Evolutionary conservation across 148 eudicot genomes (phyloP).

Genomic region (Tetragonia tetragonoides): DNA sequence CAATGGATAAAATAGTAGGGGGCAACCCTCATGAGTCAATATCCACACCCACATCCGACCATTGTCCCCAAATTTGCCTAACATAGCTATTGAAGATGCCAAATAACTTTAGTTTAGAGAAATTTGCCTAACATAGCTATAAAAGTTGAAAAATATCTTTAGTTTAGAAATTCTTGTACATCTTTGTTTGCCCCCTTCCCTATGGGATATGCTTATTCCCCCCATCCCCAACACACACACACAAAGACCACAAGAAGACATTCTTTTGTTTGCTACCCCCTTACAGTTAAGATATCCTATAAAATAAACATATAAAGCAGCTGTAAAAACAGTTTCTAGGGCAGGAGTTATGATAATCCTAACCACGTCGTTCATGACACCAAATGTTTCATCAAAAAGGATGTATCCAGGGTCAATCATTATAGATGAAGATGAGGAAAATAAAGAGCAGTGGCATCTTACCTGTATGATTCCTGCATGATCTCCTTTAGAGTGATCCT

Average conservation of each 20-base stretch:
- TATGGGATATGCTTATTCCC: background rate
- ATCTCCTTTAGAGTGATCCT: constrained; percentile 77
- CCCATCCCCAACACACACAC: background rate
- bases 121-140: background rate
- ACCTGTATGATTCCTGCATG: constrained; percentile 98
- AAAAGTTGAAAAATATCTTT: no score
- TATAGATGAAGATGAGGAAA: background rate
- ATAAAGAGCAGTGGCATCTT: background rate
- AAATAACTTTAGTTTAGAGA: no score
- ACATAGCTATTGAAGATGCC: no score
- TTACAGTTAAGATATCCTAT: background rate
- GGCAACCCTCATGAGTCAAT: background rate
- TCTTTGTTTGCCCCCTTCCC: background rate
- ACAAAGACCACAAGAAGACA: background rate
- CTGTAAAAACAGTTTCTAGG: background rate
- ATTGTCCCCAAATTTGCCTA: background rate
- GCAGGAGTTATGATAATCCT: background rate
- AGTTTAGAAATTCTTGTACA: background rate
- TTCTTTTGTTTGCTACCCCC: no score
- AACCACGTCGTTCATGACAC: background rate
- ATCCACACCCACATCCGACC: background rate
- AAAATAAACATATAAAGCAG: background rate
- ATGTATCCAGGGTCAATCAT: background rate
- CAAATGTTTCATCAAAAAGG: background rate
- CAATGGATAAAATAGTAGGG: background rate